Evolutionary conservation across 1,284 basidiomycete species (phyloP).

Genomic region (Afroboletus lepidellus): DNA sequence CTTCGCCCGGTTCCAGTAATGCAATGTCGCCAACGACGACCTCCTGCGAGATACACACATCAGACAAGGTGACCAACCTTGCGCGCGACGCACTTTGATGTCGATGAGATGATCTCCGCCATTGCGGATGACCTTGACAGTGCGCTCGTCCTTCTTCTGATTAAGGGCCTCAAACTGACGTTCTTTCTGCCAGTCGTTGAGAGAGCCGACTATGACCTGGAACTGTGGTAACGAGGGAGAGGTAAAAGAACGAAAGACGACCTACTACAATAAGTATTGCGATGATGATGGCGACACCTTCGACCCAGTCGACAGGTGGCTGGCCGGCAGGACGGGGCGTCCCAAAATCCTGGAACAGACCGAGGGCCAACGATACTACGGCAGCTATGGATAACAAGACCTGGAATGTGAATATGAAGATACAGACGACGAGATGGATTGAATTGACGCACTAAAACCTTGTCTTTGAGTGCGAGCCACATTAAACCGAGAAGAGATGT

Average conservation of each 20-base stretch:
- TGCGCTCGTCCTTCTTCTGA: conserved; percentile 94
- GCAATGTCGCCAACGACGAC: conserved; percentile 94
- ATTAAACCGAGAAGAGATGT: conserved; percentile 86
- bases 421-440: not conserved
- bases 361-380: conserved; percentile 89
- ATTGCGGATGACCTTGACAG: conserved; percentile 87
- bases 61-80: not conserved
- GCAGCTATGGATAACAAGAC: conserved; percentile 90
- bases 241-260: conserved; percentile 11
- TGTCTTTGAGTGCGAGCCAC: conserved; percentile 95
- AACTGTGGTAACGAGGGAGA: conserved; percentile 3
- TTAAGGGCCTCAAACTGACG: conserved; percentile 91
- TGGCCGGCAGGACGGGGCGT: conserved; percentile 55
- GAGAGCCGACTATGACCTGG: conserved; percentile 79
- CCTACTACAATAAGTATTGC: conserved; percentile 82
- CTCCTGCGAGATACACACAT: conserved; percentile 47
- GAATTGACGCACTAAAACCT: conserved; percentile 72
- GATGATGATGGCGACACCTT: conserved; percentile 95
- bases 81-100: conserved; percentile 56
- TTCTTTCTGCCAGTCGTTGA: conserved; percentile 98
- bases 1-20: conserved; percentile 91
- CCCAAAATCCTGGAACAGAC: conserved; percentile 92
- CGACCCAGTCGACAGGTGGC: conserved; percentile 91
- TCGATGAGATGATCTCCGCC: conserved; percentile 81
- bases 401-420: conserved; percentile 38